Conservation (phyloP, 139 green algal genomes). For the Dunaliella primolecta region DNA sequence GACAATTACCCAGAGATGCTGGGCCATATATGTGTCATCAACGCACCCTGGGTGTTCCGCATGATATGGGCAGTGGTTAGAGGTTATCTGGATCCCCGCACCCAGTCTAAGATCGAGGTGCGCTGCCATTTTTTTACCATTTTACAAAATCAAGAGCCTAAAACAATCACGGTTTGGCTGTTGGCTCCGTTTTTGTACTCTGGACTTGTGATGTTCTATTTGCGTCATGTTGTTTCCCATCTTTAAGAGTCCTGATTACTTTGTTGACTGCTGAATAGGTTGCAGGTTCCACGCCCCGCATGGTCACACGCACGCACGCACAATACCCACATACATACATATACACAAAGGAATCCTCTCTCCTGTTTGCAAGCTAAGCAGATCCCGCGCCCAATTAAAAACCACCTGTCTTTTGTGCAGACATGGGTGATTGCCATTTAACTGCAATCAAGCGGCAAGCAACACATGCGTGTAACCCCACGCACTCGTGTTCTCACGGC, state of each 20-base stretch:
- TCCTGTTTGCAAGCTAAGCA: too few relatives aligned
- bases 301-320: too few relatives aligned
- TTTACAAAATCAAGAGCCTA: neutral
- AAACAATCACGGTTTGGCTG: neutral
- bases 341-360: too few relatives aligned
- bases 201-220: neutral
- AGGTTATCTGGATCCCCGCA: constrained; percentile 69
- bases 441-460: neutral
- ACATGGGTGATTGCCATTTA: neutral
- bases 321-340: too few relatives aligned
- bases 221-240: neutral
- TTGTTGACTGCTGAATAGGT: too few relatives aligned
- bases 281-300: too few relatives aligned
- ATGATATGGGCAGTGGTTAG: constrained; percentile 72
- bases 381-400: neutral
- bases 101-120: constrained; percentile 80
- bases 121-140: neutral
- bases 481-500: neutral
- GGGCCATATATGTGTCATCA: constrained; percentile 75
- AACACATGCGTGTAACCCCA: neutral
- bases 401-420: neutral
- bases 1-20: constrained; percentile 86
- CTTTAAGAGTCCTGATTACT: neutral
- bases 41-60: constrained; percentile 71
- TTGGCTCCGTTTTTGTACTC: neutral